Evolutionary conservation across 2,329 filamentous ascomycete genomes (phyloP).

Genomic region (Exophiala alcalophila): DNA sequence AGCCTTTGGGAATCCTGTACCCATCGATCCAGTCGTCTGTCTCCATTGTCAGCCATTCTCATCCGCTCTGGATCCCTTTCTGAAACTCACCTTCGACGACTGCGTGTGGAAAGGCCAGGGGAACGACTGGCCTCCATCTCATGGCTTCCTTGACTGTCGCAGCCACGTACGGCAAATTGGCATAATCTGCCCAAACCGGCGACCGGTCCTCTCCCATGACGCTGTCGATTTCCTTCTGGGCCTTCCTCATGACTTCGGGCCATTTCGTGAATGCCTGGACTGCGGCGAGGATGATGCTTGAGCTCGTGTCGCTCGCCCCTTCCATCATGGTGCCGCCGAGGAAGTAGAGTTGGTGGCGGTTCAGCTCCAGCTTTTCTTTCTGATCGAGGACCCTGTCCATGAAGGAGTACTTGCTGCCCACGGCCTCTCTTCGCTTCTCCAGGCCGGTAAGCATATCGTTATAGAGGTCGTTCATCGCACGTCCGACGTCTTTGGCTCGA

Average conservation of each 20-base stretch:
- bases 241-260: constrained; percentile 44
- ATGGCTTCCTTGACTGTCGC: constrained; percentile 36
- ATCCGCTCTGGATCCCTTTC: not conserved
- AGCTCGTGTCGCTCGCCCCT: constrained; percentile 43
- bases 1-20: constrained; percentile 47
- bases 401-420: constrained; percentile 34
- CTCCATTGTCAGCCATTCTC: constrained; percentile 28
- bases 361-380: constrained; percentile 32
- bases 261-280: constrained; percentile 49
- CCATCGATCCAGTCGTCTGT: constrained; percentile 44
- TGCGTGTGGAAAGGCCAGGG: constrained; percentile 49
- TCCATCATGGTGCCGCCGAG: constrained; percentile 33
- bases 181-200: constrained; percentile 35
- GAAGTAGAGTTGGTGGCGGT: constrained; percentile 44
- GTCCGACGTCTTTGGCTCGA: constrained; percentile 38
- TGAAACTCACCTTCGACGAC: constrained; percentile 29
- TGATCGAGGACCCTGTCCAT: constrained; percentile 45
- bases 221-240: constrained; percentile 45
- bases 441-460: constrained; percentile 37
- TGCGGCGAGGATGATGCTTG: constrained; percentile 39
- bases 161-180: constrained; percentile 35
- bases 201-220: constrained; percentile 37
- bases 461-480: constrained; percentile 45
- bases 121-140: constrained; percentile 44
- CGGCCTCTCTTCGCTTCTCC: constrained; percentile 33